phyloP scores from a whole-genome alignment of 2,329 filamentous ascomycete species.

The Neodidymelliopsis sp. region DNA sequence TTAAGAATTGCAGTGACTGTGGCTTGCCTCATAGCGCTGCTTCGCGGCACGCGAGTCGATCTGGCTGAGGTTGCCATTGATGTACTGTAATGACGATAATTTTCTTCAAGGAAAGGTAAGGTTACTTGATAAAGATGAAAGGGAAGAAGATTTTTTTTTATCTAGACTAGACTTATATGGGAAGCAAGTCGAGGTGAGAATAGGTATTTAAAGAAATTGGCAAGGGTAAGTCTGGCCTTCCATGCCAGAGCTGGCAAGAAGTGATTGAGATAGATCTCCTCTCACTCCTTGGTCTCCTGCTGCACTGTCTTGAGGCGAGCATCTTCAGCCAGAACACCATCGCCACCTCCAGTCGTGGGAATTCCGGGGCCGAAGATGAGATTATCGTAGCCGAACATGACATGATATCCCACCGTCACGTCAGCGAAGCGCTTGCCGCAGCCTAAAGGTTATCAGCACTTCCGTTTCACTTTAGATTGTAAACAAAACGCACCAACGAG shows the following conservation, averaged over 20 bases:
- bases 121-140: too few relatives aligned
- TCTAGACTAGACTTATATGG: too few relatives aligned
- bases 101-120: too few relatives aligned
- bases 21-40: not conserved
- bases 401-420: not conserved
- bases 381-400: slow-evolving; percentile 24
- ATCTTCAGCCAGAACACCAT: slow-evolving; percentile 14
- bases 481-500: not conserved
- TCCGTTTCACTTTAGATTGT: not conserved
- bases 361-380: slow-evolving; percentile 16
- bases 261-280: too few relatives aligned
- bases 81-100: too few relatives aligned
- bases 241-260: too few relatives aligned
- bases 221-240: too few relatives aligned
- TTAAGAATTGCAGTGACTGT: too few relatives aligned
- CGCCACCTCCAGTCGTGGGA: slow-evolving; percentile 2
- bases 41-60: not conserved
- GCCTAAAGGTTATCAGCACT: not conserved
- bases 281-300: too few relatives aligned
- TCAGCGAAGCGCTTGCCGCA: not conserved
- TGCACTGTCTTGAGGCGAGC: not conserved
- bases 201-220: too few relatives aligned
- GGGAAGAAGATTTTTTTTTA: too few relatives aligned
- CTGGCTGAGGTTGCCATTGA: not conserved
- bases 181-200: too few relatives aligned